Evolutionary conservation across 345 rosid genomes (phyloP).

Genomic region (Acer saccharum): DNA sequence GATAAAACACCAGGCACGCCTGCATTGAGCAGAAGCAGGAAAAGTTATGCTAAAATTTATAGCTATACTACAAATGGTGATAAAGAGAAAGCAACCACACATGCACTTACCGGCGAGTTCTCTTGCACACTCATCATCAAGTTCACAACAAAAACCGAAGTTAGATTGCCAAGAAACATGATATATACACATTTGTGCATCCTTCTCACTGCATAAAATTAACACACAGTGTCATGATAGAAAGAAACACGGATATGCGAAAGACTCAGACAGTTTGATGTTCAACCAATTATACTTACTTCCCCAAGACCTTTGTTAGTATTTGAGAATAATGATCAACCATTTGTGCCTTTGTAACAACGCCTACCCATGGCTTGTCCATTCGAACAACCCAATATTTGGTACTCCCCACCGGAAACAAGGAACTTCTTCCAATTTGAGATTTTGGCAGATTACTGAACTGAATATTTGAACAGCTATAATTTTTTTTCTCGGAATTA

Average conservation of each 20-base stretch:
- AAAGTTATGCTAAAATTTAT: conserved; percentile 14
- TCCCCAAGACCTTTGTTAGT: conserved; percentile 72
- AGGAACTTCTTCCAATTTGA: conserved; percentile 31
- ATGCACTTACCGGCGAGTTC: conserved; percentile 66
- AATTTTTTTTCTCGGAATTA: conserved; percentile 46
- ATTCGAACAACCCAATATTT: conserved; percentile 77
- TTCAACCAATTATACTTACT: conserved; percentile 46
- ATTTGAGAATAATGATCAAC: conserved; percentile 77
- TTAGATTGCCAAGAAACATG: conserved; percentile 81
- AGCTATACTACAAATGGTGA: conserved; percentile 15
- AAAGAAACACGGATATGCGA: background rate
- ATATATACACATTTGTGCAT: conserved; percentile 93
- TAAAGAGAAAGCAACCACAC: background rate
- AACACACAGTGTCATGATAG: background rate
- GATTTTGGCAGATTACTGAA: conserved; percentile 15
- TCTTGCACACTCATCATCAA: conserved; percentile 67
- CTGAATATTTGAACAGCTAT: conserved; percentile 24
- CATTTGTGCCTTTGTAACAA: conserved; percentile 93
- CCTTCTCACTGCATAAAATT: conserved; percentile 60
- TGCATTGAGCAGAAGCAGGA: conserved; percentile 30
- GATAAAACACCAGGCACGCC: conserved; percentile 90
- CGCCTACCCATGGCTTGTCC: conserved; percentile 71
- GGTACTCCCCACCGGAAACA: conserved; percentile 63
- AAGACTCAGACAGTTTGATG: background rate
- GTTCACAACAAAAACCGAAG: conserved; percentile 84